Percentiles rank a stretch among this genome's conserved stretches.
phyloP scores from a whole-genome alignment of 352 stramenopile species.

The Globisporangium parvum region DNA sequence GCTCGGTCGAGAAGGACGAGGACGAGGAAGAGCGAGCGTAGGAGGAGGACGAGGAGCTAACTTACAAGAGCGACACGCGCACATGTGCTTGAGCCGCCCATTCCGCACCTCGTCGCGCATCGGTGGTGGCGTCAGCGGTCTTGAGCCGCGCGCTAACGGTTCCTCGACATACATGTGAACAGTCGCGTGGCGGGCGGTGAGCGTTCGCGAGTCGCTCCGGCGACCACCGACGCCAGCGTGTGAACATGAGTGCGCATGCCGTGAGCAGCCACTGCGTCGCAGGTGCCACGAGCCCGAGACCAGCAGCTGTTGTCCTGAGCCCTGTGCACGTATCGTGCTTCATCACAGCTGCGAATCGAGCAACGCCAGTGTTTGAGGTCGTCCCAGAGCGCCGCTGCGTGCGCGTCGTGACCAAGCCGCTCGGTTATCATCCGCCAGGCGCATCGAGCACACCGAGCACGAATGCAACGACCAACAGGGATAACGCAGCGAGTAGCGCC shows the following conservation, averaged over 20 bases:
- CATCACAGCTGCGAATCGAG: conserved; percentile 62
- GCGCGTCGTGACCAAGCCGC: conserved; percentile 32
- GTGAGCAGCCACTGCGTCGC: not conserved
- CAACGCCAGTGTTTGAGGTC: conserved; percentile 55
- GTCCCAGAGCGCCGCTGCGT: conserved; percentile 35
- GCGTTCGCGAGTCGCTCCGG: no score
- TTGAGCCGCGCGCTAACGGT: no score
- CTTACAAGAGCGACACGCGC: no score
- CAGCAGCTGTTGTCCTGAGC: conserved; percentile 18
- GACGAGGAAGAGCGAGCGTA: no score
- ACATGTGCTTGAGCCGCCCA: no score
- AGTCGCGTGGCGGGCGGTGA: not conserved
- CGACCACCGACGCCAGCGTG: no score
- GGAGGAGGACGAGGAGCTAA: no score
- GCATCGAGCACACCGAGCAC: not conserved
- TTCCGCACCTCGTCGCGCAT: no score
- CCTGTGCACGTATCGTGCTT: conserved; percentile 65
- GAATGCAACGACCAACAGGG: not conserved
- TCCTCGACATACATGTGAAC: no score
- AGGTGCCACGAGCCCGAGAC: conserved; percentile 2
- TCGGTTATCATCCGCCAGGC: conserved; percentile 10
- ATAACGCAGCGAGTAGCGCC: not conserved
- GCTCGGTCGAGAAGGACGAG: no score
- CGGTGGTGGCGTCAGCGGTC: no score
- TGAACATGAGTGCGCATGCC: not conserved